Conservation (phyloP, 2,329 filamentous ascomycete genomes). For the Lachnellula occidentalis region DNA sequence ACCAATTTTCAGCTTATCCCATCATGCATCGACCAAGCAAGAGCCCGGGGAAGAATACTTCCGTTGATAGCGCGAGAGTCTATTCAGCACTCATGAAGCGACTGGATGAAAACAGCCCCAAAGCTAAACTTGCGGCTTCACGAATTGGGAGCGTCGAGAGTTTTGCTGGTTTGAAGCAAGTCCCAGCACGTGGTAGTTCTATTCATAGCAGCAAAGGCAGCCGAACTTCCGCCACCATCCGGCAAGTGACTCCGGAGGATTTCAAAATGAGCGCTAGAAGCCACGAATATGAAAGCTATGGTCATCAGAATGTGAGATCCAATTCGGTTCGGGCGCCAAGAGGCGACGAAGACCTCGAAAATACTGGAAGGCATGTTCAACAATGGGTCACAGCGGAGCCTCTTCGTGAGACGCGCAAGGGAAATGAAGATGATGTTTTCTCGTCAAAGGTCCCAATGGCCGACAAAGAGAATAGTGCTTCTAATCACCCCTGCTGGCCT, state of each 20-base stretch:
- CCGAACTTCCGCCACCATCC: constrained; percentile 20
- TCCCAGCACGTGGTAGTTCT: constrained; percentile 15
- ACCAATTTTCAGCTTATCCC: constrained; percentile 27
- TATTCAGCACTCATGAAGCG: constrained; percentile 60
- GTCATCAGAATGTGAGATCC: constrained; percentile 11
- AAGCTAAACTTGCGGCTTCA: constrained; percentile 18
- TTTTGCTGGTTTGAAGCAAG: constrained; percentile 4
- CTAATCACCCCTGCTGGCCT: background rate
- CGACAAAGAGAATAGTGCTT: background rate
- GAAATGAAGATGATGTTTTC: constrained; percentile 22
- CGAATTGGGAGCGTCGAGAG: constrained; percentile 18
- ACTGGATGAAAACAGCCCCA: constrained; percentile 38
- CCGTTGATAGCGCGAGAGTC: constrained; percentile 52
- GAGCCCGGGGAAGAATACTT: constrained; percentile 9
- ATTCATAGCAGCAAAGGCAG: constrained; percentile 10
- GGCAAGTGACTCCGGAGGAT: constrained; percentile 18
- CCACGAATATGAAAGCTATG: background rate
- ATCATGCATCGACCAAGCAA: constrained; percentile 16
- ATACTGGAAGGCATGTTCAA: constrained; percentile 15
- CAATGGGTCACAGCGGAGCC: constrained; percentile 20
- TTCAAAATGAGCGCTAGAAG: constrained; percentile 3
- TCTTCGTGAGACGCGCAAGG: constrained; percentile 12
- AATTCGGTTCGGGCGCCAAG: constrained; percentile 10
- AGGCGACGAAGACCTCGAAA: constrained; percentile 12
- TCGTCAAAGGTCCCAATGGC: constrained; percentile 9